These are phyloP conservation scores for Dryas integrifolia DNA, from an alignment of 331 rosid genomes.

Conservation along the genomic window DNA sequence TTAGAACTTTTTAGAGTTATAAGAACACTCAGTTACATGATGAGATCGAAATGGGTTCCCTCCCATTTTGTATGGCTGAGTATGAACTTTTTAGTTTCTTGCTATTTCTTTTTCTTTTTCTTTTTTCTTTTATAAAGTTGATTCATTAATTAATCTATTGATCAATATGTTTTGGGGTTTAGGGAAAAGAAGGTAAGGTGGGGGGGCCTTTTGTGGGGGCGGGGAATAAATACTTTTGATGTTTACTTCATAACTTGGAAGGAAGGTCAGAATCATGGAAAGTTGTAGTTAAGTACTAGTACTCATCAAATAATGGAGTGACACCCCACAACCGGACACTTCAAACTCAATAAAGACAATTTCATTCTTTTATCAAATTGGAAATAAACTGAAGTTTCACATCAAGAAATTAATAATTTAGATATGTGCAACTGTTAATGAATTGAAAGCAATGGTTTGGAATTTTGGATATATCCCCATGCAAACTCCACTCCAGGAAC, in stretches of 20 bases:
- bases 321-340: not conserved
- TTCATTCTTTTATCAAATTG: not conserved
- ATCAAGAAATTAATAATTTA: not conserved
- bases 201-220: constrained; percentile 21
- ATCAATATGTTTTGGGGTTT: constrained; percentile 4
- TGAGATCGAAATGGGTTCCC: not conserved
- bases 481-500: not conserved
- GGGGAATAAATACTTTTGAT: constrained; percentile 12
- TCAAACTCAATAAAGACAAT: constrained; percentile 7
- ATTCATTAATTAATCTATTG: not conserved
- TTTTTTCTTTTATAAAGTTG: constrained; percentile 13
- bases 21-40: not conserved
- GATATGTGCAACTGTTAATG: no score
- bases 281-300: not conserved
- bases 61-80: not conserved
- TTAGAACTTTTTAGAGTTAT: not conserved
- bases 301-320: not conserved
- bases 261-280: not conserved
- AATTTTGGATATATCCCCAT: constrained; percentile 34
- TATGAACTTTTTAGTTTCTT: not conserved
- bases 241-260: constrained; percentile 11
- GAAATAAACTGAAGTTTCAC: constrained; percentile 11
- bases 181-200: constrained; percentile 20
- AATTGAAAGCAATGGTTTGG: not conserved
- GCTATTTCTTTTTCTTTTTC: not conserved